A percentile compares a stretch with the other conserved stretches of the same genome.
Evolutionary conservation across 2,329 filamentous ascomycete genomes (phyloP).

Genomic region (Diaporthe citriasiana): DNA sequence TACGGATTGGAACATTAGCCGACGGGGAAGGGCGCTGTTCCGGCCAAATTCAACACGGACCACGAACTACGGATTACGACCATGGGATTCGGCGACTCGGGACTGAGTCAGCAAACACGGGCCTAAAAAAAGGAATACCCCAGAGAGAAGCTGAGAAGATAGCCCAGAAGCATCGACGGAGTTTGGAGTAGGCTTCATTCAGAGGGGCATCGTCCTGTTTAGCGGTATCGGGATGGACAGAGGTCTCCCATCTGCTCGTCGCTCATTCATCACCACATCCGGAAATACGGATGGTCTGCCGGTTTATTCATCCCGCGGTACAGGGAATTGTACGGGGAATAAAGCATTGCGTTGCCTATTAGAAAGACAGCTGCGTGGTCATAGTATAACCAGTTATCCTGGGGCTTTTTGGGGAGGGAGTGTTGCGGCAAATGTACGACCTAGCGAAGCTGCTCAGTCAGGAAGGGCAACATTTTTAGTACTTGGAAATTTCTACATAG

Average conservation of each 20-base stretch:
- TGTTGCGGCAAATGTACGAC: constrained; percentile 5
- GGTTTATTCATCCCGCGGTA: not conserved
- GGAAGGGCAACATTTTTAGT: not conserved
- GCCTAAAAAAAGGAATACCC: constrained; percentile 16
- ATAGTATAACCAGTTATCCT: constrained; percentile 1
- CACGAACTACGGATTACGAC: not conserved
- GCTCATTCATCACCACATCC: constrained; percentile 9
- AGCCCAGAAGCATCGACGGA: constrained; percentile 30
- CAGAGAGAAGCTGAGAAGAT: constrained; percentile 4
- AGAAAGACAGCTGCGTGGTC: constrained; percentile 14
- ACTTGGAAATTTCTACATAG: not conserved
- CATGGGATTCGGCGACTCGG: constrained; percentile 13
- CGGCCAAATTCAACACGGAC: not conserved
- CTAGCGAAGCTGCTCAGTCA: not conserved
- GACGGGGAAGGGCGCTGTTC: not conserved
- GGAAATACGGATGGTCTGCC: constrained; percentile 2
- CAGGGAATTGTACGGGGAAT: not conserved
- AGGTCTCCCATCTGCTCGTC: constrained; percentile 18
- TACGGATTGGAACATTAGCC: not conserved
- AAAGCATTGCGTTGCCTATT: constrained; percentile 20
- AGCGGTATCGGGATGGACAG: constrained; percentile 12
- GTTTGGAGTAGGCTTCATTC: constrained; percentile 33
- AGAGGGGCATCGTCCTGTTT: not conserved
- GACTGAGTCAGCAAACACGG: constrained; percentile 11
- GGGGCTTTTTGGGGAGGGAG: constrained; percentile 1